Evolutionary conservation across 805 yeast species (phyloP).

Genomic region (Yarrowia keelungensis): DNA sequence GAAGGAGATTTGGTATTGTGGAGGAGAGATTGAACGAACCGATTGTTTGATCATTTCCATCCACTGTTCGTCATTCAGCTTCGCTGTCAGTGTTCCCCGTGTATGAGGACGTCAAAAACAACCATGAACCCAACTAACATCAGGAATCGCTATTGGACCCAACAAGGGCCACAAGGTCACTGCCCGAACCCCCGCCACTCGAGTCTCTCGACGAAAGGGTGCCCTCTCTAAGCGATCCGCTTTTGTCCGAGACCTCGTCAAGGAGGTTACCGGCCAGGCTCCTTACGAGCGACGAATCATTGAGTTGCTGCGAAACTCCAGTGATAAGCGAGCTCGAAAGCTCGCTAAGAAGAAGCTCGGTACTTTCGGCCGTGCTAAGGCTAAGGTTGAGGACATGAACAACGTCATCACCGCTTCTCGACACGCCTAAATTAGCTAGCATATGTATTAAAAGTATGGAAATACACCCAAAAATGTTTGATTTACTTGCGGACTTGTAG

Average conservation of each 20-base stretch:
- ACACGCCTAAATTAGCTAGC: slow-evolving; percentile 46
- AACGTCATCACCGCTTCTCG: slow-evolving; percentile 95
- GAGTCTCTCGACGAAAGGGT: slow-evolving; percentile 96
- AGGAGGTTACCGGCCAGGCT: slow-evolving; percentile 98
- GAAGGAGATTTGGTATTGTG: slow-evolving; percentile 8
- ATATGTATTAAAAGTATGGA: slow-evolving; percentile 38
- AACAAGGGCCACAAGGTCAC: slow-evolving; percentile 99
- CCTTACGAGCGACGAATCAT: slow-evolving; percentile 99
- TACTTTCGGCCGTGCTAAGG: slow-evolving; percentile 99
- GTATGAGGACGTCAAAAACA: neutral
- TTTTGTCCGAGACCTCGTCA: slow-evolving; percentile 93
- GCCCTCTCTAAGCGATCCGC: slow-evolving; percentile 92
- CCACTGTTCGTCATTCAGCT: neutral
- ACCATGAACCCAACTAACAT: slow-evolving; percentile 39
- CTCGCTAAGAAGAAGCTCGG: slow-evolving; percentile 99
- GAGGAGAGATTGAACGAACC: neutral
- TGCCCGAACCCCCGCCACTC: slow-evolving; percentile 81
- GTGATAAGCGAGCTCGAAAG: slow-evolving; percentile 99
- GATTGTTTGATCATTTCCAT: neutral
- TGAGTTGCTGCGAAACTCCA: slow-evolving; percentile 99
- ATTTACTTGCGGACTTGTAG: slow-evolving; percentile 9
- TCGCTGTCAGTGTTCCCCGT: neutral
- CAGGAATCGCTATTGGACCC: slow-evolving; percentile 94
- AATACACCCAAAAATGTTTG: slow-evolving; percentile 36
- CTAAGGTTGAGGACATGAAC: slow-evolving; percentile 99